Percentiles rank a stretch among this genome's conserved stretches.
Evolutionary conservation across 306 rosid species (phyloP).

Genomic region (Vigna nakashimae): DNA sequence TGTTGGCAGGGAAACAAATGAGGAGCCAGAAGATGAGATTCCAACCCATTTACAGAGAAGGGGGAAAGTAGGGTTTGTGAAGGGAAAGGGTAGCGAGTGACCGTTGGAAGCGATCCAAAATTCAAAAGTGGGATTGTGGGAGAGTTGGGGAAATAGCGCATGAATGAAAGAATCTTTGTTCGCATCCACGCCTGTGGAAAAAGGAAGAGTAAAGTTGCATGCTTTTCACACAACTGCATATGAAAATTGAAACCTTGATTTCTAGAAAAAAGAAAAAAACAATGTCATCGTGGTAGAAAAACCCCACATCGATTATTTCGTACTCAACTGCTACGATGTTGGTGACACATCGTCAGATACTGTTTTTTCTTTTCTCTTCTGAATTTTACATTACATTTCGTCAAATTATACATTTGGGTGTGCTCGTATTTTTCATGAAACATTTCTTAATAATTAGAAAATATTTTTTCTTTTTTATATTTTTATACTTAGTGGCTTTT

Average conservation of each 20-base stretch:
- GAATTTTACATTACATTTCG: too few species aligned
- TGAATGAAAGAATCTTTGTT: not conserved
- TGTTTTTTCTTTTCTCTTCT: too few species aligned
- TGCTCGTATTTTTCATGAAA: too few species aligned
- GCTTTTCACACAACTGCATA: not conserved
- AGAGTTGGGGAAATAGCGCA: not conserved
- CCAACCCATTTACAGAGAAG: constrained; percentile 51
- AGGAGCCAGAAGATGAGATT: constrained; percentile 65
- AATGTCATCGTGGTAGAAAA: too few species aligned
- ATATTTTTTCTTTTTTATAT: too few species aligned
- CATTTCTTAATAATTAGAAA: too few species aligned
- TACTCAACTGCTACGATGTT: too few species aligned
- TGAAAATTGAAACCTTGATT: not conserved
- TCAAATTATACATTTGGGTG: too few species aligned
- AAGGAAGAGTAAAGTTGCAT: constrained; percentile 7
- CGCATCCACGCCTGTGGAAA: not conserved
- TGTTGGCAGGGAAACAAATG: constrained; percentile 63
- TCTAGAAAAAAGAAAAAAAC: too few species aligned
- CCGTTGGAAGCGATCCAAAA: not conserved
- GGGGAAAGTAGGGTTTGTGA: constrained; percentile 23
- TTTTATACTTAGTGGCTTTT: too few species aligned
- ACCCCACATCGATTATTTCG: too few species aligned
- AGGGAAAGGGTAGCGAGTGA: not conserved
- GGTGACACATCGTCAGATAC: too few species aligned
- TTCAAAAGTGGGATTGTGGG: not conserved